Conservation (phyloP, 148 eudicot species). For the Arbutus unedo region DNA sequence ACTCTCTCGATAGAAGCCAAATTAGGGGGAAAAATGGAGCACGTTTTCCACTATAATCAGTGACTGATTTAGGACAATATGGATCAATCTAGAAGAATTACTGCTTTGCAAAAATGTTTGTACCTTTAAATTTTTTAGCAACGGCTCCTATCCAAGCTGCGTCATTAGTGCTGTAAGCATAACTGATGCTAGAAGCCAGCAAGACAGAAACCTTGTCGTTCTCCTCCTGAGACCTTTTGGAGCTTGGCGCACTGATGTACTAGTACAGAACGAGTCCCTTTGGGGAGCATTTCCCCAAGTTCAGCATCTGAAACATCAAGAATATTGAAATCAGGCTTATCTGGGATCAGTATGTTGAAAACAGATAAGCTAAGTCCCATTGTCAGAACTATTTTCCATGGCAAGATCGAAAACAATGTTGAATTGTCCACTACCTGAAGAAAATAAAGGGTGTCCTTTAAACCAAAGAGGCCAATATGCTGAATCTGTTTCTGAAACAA, state of each 20-base stretch:
- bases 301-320: conserved; percentile 44
- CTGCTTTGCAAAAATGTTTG: neutral
- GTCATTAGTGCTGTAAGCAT: conserved; percentile 71
- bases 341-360: neutral
- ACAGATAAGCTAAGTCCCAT: neutral
- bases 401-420: neutral
- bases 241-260: conserved; percentile 48
- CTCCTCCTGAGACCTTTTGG: conserved; percentile 22
- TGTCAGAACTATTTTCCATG: neutral
- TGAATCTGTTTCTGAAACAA: conserved; percentile 63
- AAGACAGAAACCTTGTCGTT: conserved; percentile 53
- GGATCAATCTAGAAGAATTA: neutral
- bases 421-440: conserved; percentile 50
- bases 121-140: conserved; percentile 64
- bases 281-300: conserved; percentile 48
- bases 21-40: neutral
- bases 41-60: neutral
- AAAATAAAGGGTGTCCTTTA: conserved; percentile 69
- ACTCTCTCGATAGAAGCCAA: neutral
- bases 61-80: neutral
- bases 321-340: neutral
- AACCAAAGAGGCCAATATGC: conserved; percentile 50
- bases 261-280: conserved; percentile 63
- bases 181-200: conserved; percentile 68
- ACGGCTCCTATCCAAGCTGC: conserved; percentile 78